Evolutionary conservation across 495 filamentous ascomycete genomes (phyloP).

Genomic region (Talaromyces stipitatus): DNA sequence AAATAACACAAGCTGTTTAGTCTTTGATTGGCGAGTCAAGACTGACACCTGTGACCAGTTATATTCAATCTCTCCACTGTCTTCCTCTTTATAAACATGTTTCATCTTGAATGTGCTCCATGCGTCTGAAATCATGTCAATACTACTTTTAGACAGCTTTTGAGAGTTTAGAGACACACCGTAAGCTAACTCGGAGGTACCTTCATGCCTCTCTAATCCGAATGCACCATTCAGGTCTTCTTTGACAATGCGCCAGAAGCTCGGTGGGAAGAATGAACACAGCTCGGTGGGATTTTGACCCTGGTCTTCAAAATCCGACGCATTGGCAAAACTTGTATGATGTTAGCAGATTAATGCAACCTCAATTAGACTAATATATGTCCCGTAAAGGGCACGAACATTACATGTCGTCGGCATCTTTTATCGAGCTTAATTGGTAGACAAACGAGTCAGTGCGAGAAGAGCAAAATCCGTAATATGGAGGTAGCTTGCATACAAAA

Average conservation of each 20-base stretch:
- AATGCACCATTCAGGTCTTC: slow-evolving; percentile 27
- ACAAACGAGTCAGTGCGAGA: neutral
- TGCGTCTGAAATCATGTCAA: neutral
- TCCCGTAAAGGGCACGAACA: neutral
- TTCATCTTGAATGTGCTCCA: slow-evolving; percentile 14
- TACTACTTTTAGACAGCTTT: neutral
- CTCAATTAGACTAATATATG: neutral
- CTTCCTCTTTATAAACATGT: neutral
- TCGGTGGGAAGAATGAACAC: slow-evolving; percentile 1
- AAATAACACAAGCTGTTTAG: slow-evolving; percentile 4
- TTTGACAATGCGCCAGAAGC: slow-evolving; percentile 30
- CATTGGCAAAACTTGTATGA: neutral
- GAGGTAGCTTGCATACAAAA: neutral
- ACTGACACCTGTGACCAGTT: slow-evolving; percentile 9
- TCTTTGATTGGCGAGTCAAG: neutral
- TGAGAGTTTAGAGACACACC: neutral
- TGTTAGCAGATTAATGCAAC: too few species aligned
- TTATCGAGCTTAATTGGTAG: neutral
- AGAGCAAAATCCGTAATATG: neutral
- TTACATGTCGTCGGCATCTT: neutral
- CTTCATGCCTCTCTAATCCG: neutral
- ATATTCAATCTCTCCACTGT: neutral
- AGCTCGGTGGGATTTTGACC: neutral
- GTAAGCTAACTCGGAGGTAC: neutral
- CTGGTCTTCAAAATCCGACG: neutral